A percentile compares a stretch with the other conserved stretches of the same genome.
Evolutionary conservation across 208 protist genomes (phyloP).

Genomic region (Crithidia brevicula): DNA sequence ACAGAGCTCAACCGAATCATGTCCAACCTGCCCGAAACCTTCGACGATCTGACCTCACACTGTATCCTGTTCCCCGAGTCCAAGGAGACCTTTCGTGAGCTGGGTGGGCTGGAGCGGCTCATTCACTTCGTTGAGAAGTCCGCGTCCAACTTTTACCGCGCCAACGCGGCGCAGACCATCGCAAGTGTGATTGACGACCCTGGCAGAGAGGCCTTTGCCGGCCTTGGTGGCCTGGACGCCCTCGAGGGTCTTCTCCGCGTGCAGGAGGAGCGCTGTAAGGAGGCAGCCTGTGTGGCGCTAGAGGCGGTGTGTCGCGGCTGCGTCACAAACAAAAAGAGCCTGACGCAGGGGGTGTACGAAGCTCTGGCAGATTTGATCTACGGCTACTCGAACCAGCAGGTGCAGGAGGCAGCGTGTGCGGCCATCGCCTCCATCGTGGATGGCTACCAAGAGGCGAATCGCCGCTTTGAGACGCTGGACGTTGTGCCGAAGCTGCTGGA

Average conservation of each 20-base stretch:
- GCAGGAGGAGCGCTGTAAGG: conserved; percentile 91
- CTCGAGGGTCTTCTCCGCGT: conserved; percentile 76
- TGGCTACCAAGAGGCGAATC: conserved; percentile 60
- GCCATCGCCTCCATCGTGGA: conserved; percentile 88
- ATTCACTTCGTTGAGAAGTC: conserved; percentile 85
- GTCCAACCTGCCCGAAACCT: conserved; percentile 88
- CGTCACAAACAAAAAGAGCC: conserved; percentile 68
- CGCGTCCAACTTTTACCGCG: conserved; percentile 83
- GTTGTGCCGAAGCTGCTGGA: conserved; percentile 88
- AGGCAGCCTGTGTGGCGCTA: conserved; percentile 87
- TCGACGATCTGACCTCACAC: conserved; percentile 92
- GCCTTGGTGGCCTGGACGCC: conserved; percentile 73
- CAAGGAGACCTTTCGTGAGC: conserved; percentile 79
- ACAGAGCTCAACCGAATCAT: conserved; percentile 91
- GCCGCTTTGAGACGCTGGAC: conserved; percentile 66
- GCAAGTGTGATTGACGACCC: conserved; percentile 87
- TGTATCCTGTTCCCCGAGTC: conserved; percentile 89
- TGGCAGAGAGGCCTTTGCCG: conserved; percentile 64
- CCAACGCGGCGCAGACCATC: conserved; percentile 88
- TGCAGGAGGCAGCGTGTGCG: conserved; percentile 88
- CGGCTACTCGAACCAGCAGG: conserved; percentile 91
- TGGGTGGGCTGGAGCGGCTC: conserved; percentile 81
- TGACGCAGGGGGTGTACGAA: conserved; percentile 63
- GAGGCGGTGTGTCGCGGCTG: conserved; percentile 83
- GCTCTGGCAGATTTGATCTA: conserved; percentile 85